A percentile compares a stretch with the other conserved stretches of the same genome.
phyloP scores from a whole-genome alignment of 2,329 filamentous ascomycete species.

The Diaporthe velutina region DNA sequence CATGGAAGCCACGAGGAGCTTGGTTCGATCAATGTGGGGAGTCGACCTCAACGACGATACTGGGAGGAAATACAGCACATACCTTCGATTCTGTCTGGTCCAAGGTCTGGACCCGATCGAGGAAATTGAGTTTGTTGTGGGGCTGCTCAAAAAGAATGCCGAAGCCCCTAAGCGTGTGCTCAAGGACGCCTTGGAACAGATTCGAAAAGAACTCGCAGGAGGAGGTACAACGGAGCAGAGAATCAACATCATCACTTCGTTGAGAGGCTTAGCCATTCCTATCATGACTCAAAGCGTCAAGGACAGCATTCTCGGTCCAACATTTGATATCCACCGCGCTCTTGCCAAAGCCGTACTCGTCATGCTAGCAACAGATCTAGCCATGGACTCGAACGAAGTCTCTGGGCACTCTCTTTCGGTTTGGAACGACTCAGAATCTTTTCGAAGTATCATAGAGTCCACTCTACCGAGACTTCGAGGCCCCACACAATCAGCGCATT shows the following conservation, averaged over 20 bases:
- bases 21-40: not conserved
- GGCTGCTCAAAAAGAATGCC: not conserved
- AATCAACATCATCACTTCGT: not conserved
- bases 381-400: conserved; percentile 12
- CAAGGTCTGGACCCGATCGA: not conserved
- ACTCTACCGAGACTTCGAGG: not conserved
- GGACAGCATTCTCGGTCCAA: not conserved
- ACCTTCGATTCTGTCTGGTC: not conserved
- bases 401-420: not conserved
- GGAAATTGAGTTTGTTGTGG: not conserved
- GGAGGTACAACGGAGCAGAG: not conserved
- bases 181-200: not conserved
- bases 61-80: not conserved
- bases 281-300: not conserved
- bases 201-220: not conserved
- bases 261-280: not conserved
- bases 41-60: not conserved
- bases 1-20: not conserved
- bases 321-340: not conserved
- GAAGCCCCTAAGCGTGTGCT: not conserved
- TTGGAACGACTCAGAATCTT: not conserved
- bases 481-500: not conserved
- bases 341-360: not conserved
- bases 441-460: not conserved
- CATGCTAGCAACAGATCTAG: not conserved